Base-by-base conservation (phyloP, 2,329 filamentous ascomycete species). In the Trichoderma pleuroti region DNA sequence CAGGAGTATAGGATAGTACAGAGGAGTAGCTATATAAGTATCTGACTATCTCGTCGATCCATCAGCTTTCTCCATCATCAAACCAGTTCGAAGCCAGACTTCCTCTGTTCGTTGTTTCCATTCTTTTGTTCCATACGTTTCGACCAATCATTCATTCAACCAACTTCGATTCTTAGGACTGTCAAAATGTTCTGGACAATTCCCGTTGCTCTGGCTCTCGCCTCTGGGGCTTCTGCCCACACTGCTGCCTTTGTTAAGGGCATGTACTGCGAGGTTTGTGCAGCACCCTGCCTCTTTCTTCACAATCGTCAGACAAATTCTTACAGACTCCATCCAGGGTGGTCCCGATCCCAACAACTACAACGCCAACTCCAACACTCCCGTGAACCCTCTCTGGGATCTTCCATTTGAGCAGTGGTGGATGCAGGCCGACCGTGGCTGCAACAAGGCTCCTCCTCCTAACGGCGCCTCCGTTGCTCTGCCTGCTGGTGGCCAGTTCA, bases 381-480 rank as follows among this genome's bases (percentile, higher is more conserved):
- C 78, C 24, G 82, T 84, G n/a, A 77, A 78, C 56, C 83, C 83
- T 3, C 77, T 85, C 30, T 84, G 78, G 68, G 72, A 82, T n/a
- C 79, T 84, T 11, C 72, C 78, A 5, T 78, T 81, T 67, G 75
- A 76, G 32, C 71, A 84, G 32, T 84, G 82, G 82, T 85, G 83
- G 83, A 84, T 84, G 77, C 84, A 85, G 72, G 78, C 80, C 65
- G 79, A 82, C 68, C 80, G 82, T 26, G 80, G 81, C 42, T 85
- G 84, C 71, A 78, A 84, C 70, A 72, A 75, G 12, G 79, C 78
- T 21, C 81, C 78, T 32, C 74, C 74, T 21, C 70, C 70, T 24
- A 49, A 72, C 26, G 70, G 70, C 34, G 72, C 64, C 12, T 74
- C 72, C 16, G 78, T 86, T 57, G 78, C 80, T 24, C 76, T 86